Percentiles rank a stretch among this genome's conserved stretches.
phyloP scores from a whole-genome alignment of 1,139 yeast species.

The Geotrichum aggregatum region DNA sequence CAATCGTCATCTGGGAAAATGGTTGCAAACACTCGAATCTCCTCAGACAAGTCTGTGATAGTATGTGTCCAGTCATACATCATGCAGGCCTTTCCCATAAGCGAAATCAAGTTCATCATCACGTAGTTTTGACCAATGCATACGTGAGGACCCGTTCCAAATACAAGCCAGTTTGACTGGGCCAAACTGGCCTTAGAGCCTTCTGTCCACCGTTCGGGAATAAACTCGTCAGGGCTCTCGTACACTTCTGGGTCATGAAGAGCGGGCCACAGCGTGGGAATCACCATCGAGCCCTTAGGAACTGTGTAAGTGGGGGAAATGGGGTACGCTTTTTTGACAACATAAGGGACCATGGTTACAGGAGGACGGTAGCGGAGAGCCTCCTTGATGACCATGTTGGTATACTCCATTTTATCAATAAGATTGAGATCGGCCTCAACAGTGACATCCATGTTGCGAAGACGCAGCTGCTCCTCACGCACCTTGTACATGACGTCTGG shows the following conservation, averaged over 20 bases:
- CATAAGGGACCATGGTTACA: constrained; percentile 95
- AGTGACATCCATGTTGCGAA: constrained; percentile 71
- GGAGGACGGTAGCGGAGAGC: constrained; percentile 94
- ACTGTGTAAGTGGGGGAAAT: constrained; percentile 78
- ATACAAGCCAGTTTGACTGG: constrained; percentile 89
- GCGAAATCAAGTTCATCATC: constrained; percentile 78
- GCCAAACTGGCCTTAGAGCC: constrained; percentile 57
- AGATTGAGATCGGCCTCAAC: constrained; percentile 61
- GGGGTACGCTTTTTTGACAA: constrained; percentile 80
- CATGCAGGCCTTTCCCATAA: constrained; percentile 86
- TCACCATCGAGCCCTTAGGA: constrained; percentile 95
- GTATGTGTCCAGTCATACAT: constrained; percentile 75
- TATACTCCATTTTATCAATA: constrained; percentile 81
- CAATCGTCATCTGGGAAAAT: constrained; percentile 96
- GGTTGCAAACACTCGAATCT: constrained; percentile 93
- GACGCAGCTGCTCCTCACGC: constrained; percentile 83
- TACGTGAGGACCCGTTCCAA: constrained; percentile 95
- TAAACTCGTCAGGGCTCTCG: constrained; percentile 86
- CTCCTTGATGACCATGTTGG: constrained; percentile 86
- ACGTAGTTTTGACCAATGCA: constrained; percentile 95
- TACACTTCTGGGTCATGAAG: constrained; percentile 96
- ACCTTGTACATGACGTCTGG: constrained; percentile 82
- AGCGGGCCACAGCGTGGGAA: constrained; percentile 92
- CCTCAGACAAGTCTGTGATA: constrained; percentile 78
- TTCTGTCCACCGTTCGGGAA: constrained; percentile 90